Evolutionary conservation across 2,329 filamentous ascomycete genomes (phyloP).

Genomic region (Zasmidium citrigriseum): DNA sequence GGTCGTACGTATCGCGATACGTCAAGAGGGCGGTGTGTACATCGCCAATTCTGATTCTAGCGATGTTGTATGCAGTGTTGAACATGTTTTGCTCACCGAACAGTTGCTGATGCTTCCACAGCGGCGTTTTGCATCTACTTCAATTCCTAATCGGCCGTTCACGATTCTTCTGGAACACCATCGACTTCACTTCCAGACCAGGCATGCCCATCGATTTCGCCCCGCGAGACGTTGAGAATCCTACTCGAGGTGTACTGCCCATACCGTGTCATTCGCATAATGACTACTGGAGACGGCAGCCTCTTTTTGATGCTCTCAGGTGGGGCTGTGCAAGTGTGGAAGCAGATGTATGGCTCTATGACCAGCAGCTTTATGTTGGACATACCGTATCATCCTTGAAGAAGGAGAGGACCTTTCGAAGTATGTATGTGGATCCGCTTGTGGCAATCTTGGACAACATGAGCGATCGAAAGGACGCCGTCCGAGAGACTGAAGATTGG

Average conservation of each 20-base stretch:
- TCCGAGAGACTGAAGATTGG: slow-evolving; percentile 35
- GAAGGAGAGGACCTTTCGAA: slow-evolving; percentile 57
- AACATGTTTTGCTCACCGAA: not conserved
- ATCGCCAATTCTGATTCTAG: not conserved
- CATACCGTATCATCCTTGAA: slow-evolving; percentile 59
- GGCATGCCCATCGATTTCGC: not conserved
- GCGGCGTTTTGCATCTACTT: slow-evolving; percentile 42
- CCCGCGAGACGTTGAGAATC: not conserved
- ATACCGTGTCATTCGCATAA: slow-evolving; percentile 67
- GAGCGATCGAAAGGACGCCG: slow-evolving; percentile 36
- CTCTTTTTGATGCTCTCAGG: slow-evolving; percentile 60
- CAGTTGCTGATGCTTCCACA: slow-evolving; percentile 16
- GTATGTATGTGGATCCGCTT: slow-evolving; percentile 65
- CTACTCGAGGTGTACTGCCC: slow-evolving; percentile 47
- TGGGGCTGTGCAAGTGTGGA: slow-evolving; percentile 65
- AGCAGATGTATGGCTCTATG: slow-evolving; percentile 65
- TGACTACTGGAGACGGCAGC: slow-evolving; percentile 66
- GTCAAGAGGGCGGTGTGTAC: not conserved
- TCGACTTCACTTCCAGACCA: not conserved
- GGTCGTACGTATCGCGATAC: not conserved
- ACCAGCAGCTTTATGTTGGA: slow-evolving; percentile 36
- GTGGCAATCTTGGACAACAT: slow-evolving; percentile 57
- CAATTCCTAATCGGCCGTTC: slow-evolving; percentile 39
- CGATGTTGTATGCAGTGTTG: not conserved
- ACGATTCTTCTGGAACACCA: slow-evolving; percentile 36